Conservation (phyloP, 2,329 filamentous ascomycete species). For the Cercospora nicotianae region DNA sequence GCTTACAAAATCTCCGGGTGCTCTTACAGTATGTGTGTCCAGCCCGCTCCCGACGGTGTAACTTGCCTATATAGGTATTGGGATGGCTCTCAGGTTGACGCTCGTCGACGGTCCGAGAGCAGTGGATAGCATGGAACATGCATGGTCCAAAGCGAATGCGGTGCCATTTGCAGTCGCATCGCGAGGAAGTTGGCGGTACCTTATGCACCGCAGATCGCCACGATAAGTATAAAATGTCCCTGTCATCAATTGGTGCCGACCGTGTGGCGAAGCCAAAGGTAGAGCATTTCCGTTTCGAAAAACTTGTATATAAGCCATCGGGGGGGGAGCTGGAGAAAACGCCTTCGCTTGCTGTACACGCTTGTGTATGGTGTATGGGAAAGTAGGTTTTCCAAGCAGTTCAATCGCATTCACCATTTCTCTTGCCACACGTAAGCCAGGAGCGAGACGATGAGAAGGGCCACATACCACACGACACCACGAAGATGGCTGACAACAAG, state of each 20-base stretch:
- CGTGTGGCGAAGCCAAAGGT: neutral
- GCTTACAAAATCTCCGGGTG: neutral
- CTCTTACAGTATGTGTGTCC: neutral
- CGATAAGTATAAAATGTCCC: neutral
- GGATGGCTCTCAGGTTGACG: neutral
- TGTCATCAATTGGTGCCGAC: neutral
- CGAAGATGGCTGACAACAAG: neutral
- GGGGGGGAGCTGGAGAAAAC: neutral
- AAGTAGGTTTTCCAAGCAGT: neutral
- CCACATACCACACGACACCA: neutral
- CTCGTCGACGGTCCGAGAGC: neutral
- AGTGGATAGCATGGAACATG: neutral
- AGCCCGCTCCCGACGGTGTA: neutral
- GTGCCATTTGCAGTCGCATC: neutral
- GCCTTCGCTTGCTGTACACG: neutral
- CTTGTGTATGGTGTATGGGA: neutral
- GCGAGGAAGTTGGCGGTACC: neutral
- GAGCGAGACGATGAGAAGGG: neutral
- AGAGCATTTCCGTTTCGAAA: neutral
- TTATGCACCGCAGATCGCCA: neutral
- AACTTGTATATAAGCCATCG: neutral
- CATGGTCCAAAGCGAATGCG: neutral
- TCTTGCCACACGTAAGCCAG: neutral
- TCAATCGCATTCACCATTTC: neutral
- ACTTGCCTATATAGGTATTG: neutral